Evolutionary conservation across 2,329 filamentous ascomycete genomes (phyloP).

Genomic region (Tolypocladium guangdongense): DNA sequence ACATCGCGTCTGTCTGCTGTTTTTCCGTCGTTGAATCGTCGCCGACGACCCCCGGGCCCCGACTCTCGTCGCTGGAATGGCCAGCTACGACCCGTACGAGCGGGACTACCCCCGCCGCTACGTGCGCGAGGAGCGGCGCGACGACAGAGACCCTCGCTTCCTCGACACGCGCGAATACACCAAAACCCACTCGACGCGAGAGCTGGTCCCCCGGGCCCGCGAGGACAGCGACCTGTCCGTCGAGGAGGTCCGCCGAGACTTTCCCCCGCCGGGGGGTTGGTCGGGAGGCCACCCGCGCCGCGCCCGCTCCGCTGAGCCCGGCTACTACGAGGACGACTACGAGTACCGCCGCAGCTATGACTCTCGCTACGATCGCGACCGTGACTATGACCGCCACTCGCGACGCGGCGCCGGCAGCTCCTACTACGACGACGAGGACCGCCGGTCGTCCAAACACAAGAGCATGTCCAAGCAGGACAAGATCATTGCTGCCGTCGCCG

Average conservation of each 20-base stretch:
- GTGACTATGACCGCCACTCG: conserved; percentile 26
- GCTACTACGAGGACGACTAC: conserved; percentile 44
- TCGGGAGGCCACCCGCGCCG: conserved; percentile 41
- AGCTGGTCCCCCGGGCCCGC: conserved; percentile 47
- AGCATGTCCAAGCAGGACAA: conserved; percentile 51
- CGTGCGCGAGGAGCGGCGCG: conserved; percentile 42
- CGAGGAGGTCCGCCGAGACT: conserved; percentile 77
- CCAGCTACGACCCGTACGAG: conserved; percentile 45
- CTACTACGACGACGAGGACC: conserved; percentile 50
- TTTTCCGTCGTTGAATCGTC: too few species aligned
- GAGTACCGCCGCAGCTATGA: conserved; percentile 40
- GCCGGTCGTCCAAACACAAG: conserved; percentile 29
- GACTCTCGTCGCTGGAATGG: conserved; percentile 13
- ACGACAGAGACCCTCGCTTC: conserved; percentile 41
- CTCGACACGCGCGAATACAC: conserved; percentile 41
- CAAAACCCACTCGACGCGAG: conserved; percentile 33
- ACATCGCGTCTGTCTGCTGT: background rate
- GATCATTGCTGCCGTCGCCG: conserved; percentile 54
- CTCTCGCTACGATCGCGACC: conserved; percentile 22
- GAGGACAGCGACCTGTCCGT: conserved; percentile 66
- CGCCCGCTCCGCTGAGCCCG: conserved; percentile 52
- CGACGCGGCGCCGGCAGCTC: conserved; percentile 35
- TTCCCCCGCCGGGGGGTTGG: conserved; percentile 70
- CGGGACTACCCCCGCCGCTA: conserved; percentile 38
- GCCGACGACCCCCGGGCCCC: background rate